Percentiles rank a stretch among this genome's conserved stretches.
Evolutionary conservation across 2,329 filamentous ascomycete species (phyloP).

Genomic region (Triangularia verruculosa): DNA sequence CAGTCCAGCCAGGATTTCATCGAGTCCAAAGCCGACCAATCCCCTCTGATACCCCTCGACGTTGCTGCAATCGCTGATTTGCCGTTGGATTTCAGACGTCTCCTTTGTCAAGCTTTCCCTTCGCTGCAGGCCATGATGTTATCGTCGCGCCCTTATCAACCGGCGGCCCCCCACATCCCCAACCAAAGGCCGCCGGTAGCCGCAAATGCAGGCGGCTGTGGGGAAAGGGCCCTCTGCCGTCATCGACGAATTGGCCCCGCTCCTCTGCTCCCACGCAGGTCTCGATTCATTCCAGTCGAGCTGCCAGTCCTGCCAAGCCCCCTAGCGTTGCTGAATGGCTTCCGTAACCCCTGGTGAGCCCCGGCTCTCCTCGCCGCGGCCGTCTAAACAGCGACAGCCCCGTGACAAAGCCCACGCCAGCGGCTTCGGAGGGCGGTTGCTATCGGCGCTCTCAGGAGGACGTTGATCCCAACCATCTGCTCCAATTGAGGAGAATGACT

Average conservation of each 20-base stretch:
- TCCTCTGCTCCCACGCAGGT: background rate
- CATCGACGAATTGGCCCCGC: constrained; percentile 14
- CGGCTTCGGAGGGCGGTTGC: constrained; percentile 19
- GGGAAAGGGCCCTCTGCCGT: constrained; percentile 15
- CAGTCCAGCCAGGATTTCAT: background rate
- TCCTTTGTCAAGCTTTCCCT: constrained; percentile 24
- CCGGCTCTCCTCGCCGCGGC: background rate
- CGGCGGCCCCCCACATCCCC: constrained; percentile 12
- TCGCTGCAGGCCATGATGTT: constrained; percentile 26
- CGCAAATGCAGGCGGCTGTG: constrained; percentile 18
- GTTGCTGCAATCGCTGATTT: constrained; percentile 13
- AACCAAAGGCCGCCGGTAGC: constrained; percentile 30
- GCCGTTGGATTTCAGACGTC: constrained; percentile 12
- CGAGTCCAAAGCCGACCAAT: constrained; percentile 13
- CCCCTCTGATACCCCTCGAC: background rate
- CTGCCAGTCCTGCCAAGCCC: constrained; percentile 15
- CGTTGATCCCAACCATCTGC: background rate
- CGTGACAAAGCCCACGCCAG: background rate
- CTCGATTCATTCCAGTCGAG: constrained; percentile 8
- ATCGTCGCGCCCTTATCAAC: constrained; percentile 26
- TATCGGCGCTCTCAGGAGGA: constrained; percentile 20
- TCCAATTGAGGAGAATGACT: constrained; percentile 1
- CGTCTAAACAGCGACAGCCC: constrained; percentile 3
- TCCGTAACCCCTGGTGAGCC: background rate
- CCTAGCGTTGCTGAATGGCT: constrained; percentile 1